Conservation (phyloP, 2,329 filamentous ascomycete genomes). For the Sporothrix humicola region DNA sequence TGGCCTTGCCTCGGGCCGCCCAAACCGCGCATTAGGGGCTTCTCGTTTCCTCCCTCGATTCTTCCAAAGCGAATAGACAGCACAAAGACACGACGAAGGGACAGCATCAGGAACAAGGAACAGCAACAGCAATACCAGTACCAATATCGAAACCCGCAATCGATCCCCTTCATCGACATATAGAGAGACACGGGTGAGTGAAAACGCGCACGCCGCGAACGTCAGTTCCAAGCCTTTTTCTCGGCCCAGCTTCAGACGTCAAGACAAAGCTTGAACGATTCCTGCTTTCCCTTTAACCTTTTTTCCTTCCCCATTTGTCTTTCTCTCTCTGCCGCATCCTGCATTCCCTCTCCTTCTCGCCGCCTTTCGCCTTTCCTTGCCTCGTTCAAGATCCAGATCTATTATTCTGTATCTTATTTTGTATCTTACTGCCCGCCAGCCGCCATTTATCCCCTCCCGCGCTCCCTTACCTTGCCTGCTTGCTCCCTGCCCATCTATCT, state of each 20-base stretch:
- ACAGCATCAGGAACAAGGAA: background rate
- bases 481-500: conserved; percentile 14
- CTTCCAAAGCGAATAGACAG: too few relatives aligned
- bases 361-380: background rate
- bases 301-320: conserved; percentile 1
- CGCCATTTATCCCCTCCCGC: conserved; percentile 21
- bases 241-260: background rate
- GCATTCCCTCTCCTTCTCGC: background rate
- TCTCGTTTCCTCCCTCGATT: background rate
- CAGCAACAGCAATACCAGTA: background rate
- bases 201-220: conserved; percentile 17
- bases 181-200: conserved; percentile 30
- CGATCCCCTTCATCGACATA: background rate
- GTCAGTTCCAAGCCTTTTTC: background rate
- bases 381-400: background rate
- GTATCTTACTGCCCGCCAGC: conserved; percentile 5
- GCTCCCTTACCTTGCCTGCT: background rate
- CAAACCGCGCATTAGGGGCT: conserved; percentile 35
- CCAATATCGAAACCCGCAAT: background rate
- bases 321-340: background rate
- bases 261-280: background rate
- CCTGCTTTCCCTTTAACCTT: background rate
- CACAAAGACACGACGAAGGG: conserved; percentile 9
- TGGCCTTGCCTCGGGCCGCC: conserved; percentile 34
- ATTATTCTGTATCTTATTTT: background rate